Base-by-base conservation (phyloP, 2,329 filamentous ascomycete genomes). In the Atkinsonella hypoxylon region DNA sequence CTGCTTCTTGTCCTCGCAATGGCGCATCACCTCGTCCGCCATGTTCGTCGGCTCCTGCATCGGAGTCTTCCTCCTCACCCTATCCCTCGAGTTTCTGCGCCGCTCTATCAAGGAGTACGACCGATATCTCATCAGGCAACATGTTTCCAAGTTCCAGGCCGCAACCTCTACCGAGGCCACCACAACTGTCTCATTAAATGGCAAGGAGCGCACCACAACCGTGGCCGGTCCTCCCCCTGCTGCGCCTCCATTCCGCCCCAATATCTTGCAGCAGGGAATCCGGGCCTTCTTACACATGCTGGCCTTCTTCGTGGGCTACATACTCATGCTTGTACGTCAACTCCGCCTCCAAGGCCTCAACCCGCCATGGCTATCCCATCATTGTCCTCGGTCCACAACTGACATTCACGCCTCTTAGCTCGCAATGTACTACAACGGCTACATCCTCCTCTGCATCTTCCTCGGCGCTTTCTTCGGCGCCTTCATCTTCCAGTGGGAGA, bases 41-140 rank as follows among this genome's bases (percentile, higher is more conserved):
- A 84, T 84, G 76, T 91, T 94, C 62, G 87, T 84, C 45, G 87
- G 83, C 20, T 85, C 82, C 48, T 93, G 87, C 69, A 83, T 94
- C 61, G 87, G 85, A 53, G 81, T 89, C 36, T 72, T 89, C 54
- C 69, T 83, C n/a, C 79, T 94, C 49, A 84, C 86, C 57, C 75
- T 91, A 48, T 60, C 69, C 6, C 82, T 93, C 57, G 87, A 93
- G 62, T 70, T 82, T 51, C 74, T 93, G 20, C 84, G 88, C 47
- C 83, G 87, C 31, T 59, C 76, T 22, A 75, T 78, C 56, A 82
- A 85, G 58, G 85, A 89, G 64, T 91, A 83, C 65, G 87, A 93
- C 64, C 73, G 77, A 26, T 78, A 77, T 59, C 74, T 89, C 31
- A 60, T 84, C 53, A 74, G 74, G 30, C 73, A 76, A 56, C 75